Conservation (phyloP, 2,329 filamentous ascomycete genomes). For the Fusarium sp. region DNA sequence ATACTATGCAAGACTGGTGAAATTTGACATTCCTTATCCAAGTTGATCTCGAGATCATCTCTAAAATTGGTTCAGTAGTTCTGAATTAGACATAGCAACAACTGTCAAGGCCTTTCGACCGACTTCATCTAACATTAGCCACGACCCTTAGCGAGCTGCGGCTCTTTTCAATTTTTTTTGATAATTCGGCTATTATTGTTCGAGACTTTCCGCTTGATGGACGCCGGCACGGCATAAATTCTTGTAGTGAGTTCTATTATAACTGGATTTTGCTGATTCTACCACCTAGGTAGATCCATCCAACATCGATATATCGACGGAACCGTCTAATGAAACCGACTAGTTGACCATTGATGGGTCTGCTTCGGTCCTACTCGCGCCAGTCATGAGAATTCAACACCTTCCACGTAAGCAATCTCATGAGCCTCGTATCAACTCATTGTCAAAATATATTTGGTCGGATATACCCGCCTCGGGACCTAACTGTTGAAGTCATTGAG, state of each 20-base stretch:
- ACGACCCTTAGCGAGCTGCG: neutral
- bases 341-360: neutral
- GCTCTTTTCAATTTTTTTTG: neutral
- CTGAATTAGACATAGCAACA: constrained; percentile 1
- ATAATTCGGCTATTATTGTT: constrained; percentile 13
- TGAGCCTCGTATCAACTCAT: constrained; percentile 4
- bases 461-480: constrained; percentile 6
- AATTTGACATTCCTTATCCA: neutral
- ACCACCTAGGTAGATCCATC: neutral
- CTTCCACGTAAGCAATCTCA: neutral
- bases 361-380: constrained; percentile 25
- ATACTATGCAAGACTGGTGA: neutral
- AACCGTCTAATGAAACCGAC: neutral
- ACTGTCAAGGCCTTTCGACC: neutral
- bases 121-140: constrained; percentile 11
- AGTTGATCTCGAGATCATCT: neutral
- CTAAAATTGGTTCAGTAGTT: neutral
- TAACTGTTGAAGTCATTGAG: neutral
- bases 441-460: neutral
- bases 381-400: constrained; percentile 14
- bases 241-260: neutral
- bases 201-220: constrained; percentile 34
- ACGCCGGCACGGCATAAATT: neutral
- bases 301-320: constrained; percentile 3
- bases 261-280: neutral